These are phyloP conservation scores for Neonectria hederae DNA, from an alignment of 2,329 filamentous ascomycete genomes.

Conservation along the genomic window DNA sequence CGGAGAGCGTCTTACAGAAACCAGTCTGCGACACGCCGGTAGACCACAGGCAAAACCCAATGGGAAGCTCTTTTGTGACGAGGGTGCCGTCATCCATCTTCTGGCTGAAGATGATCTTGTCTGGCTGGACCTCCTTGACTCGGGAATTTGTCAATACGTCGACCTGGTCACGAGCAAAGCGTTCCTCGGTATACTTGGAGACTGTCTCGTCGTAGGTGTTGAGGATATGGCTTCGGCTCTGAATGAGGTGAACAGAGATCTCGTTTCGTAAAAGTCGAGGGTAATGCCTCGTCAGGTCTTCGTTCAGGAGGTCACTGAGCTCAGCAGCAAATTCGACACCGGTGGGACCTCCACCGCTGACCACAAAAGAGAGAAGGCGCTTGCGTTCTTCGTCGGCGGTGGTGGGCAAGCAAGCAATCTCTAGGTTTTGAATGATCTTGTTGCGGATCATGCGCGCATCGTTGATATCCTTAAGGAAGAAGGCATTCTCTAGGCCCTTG, in stretches of 20 bases:
- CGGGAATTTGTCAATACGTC: constrained; percentile 92
- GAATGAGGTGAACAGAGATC: constrained; percentile 96
- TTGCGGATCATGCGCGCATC: constrained; percentile 92
- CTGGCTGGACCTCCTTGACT: constrained; percentile 85
- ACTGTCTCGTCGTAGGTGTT: constrained; percentile 98
- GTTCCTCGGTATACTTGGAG: constrained; percentile 89
- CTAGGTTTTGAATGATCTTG: constrained; percentile 86
- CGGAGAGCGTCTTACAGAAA: constrained; percentile 78
- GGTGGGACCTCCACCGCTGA: constrained; percentile 93
- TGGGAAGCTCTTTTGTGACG: constrained; percentile 91
- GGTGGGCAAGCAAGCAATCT: constrained; percentile 90
- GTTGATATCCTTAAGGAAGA: constrained; percentile 94
- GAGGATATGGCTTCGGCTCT: constrained; percentile 91
- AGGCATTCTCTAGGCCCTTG: constrained; percentile 90
- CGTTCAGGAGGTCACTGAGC: constrained; percentile 94
- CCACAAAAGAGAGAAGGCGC: constrained; percentile 91
- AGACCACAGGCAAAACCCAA: constrained; percentile 97
- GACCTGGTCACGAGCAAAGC: constrained; percentile 90
- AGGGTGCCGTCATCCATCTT: constrained; percentile 76
- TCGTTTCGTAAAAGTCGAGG: constrained; percentile 93
- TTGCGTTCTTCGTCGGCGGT: constrained; percentile 88
- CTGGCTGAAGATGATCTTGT: constrained; percentile 91
- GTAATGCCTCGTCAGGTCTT: constrained; percentile 86
- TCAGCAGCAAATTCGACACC: constrained; percentile 98
- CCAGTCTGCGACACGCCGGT: constrained; percentile 91